Conservation (phyloP, 495 filamentous ascomycete genomes). For the Podospora appendiculata region DNA sequence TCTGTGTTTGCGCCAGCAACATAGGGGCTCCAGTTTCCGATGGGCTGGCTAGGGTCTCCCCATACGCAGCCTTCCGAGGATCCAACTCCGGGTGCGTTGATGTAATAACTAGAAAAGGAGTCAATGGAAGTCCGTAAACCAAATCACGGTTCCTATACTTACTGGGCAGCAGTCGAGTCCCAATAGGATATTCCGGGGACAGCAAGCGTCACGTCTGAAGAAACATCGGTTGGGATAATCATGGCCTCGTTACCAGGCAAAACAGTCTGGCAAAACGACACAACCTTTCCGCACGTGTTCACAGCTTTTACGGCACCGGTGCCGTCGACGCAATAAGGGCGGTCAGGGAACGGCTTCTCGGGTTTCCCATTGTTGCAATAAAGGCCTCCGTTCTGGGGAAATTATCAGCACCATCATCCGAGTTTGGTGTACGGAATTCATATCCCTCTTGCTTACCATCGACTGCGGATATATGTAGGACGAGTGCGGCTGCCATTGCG, state of each 20-base stretch:
- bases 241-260: constrained; percentile 83
- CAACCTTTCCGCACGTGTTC: constrained; percentile 53
- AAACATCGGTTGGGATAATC: constrained; percentile 70
- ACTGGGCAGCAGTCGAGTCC: constrained; percentile 70
- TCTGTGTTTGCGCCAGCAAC: constrained; percentile 72
- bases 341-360: constrained; percentile 61
- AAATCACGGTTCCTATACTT: constrained; percentile 12
- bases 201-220: constrained; percentile 48
- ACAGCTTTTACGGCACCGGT: constrained; percentile 54
- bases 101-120: constrained; percentile 51
- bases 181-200: constrained; percentile 68
- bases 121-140: constrained; percentile 7
- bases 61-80: constrained; percentile 60
- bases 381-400: constrained; percentile 61
- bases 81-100: constrained; percentile 65
- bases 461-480: constrained; percentile 62
- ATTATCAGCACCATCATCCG: constrained; percentile 16
- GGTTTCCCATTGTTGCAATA: constrained; percentile 66
- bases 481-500: constrained; percentile 70
- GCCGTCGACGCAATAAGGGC: constrained; percentile 65
- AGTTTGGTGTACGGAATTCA: not conserved
- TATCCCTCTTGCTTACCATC: constrained; percentile 49
- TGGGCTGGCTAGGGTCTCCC: constrained; percentile 55
- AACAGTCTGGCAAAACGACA: constrained; percentile 79
- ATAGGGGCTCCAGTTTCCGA: constrained; percentile 77